Evolutionary conservation across 495 filamentous ascomycete genomes (phyloP).

Genomic region (Daldinia childiae): DNA sequence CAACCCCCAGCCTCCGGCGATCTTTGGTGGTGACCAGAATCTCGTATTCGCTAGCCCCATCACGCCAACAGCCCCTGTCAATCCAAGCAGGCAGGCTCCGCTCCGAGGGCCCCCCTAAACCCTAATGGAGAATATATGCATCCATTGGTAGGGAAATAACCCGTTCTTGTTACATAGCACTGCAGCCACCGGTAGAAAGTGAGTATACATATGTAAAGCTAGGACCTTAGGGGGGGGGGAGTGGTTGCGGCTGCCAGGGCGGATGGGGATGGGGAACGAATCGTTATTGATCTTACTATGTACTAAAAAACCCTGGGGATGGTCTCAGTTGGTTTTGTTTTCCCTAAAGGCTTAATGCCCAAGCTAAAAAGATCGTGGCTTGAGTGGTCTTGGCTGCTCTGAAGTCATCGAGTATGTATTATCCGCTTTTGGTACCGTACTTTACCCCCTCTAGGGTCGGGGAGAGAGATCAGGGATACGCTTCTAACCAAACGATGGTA

Average conservation of each 20-base stretch:
- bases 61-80: slow-evolving; percentile 44
- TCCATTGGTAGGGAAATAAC: slow-evolving; percentile 30
- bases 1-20: slow-evolving; percentile 38
- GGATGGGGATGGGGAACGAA: not conserved
- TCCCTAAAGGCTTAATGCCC: not conserved
- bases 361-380: not conserved
- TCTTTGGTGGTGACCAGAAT: slow-evolving; percentile 45
- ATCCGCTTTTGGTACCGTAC: not conserved
- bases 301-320: not conserved
- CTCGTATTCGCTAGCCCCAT: slow-evolving; percentile 47
- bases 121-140: slow-evolving; percentile 22
- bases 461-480: not conserved
- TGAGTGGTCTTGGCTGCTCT: not conserved
- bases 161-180: slow-evolving; percentile 17
- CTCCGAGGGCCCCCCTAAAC: slow-evolving; percentile 31
- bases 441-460: not conserved
- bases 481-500: not conserved
- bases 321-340: not conserved
- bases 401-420: not conserved
- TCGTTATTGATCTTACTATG: not conserved
- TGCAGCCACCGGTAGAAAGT: slow-evolving; percentile 20
- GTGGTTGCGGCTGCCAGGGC: slow-evolving; percentile 12
- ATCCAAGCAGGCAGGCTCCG: slow-evolving; percentile 38
- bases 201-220: slow-evolving; percentile 27
- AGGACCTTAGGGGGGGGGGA: not conserved